Percentiles rank a stretch among this genome's conserved stretches.
Evolutionary conservation across 805 yeast genomes (phyloP).

Genomic region (Lipomyces starkeyi): DNA sequence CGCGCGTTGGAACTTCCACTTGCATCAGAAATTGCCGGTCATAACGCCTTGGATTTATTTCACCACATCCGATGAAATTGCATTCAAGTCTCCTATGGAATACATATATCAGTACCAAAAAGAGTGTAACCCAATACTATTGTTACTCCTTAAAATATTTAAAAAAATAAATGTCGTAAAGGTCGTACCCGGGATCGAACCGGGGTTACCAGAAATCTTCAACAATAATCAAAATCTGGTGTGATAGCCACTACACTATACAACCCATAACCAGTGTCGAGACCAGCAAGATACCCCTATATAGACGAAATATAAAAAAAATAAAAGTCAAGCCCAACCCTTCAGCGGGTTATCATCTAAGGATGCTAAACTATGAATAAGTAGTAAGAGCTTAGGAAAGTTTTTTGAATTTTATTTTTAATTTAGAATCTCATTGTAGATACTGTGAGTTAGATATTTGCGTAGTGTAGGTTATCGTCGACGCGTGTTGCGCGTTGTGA

Average conservation of each 20-base stretch:
- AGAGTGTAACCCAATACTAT: no score
- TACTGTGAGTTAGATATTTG: background rate
- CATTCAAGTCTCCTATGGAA: no score
- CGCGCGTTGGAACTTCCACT: no score
- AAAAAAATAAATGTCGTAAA: slow-evolving; percentile 12
- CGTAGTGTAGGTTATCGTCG: background rate
- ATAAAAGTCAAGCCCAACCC: no score
- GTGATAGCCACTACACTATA: slow-evolving; percentile 40
- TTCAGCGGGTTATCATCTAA: no score
- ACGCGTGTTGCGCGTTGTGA: background rate
- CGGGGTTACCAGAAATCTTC: slow-evolving; percentile 38
- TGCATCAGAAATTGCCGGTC: background rate
- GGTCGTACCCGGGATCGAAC: slow-evolving; percentile 42
- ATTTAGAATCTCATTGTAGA: no score
- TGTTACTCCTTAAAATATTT: no score
- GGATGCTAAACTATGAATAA: no score
- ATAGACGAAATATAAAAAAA: background rate
- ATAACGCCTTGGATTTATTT: background rate
- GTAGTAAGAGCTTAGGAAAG: no score
- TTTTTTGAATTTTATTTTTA: no score
- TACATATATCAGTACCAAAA: no score
- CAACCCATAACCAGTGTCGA: slow-evolving; percentile 23
- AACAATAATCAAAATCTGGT: slow-evolving; percentile 35
- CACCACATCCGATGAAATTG: no score
- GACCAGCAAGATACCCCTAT: background rate